Base-by-base conservation (phyloP, 139 green algal genomes). In the Picochlorum sp. region DNA sequence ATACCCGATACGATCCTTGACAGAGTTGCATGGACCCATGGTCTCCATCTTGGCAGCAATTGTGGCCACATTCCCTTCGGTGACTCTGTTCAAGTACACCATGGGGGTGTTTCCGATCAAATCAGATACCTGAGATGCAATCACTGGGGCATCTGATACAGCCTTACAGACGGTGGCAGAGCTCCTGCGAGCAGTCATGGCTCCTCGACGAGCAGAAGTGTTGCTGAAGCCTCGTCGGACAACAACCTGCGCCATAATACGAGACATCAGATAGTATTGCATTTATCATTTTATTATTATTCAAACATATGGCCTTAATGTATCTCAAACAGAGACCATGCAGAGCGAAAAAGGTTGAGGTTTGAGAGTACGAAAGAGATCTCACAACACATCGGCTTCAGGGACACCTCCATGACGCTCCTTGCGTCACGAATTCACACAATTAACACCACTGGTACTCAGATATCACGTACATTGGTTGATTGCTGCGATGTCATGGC, bases 51-150 rank as follows among this genome's bases (percentile, higher is more conserved):
- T 95, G 21, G 83, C 84, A 10, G 84, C 81, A 4, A 96, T 68
- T 45, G 77, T 85, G 14, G 69, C 86, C 5, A 49, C 62, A 20
- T 64, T 55, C 59, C 23, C 31, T 21, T 47, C 71, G 69, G 13
- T 66, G 1, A 90, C 70, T 10, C 71, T 71, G 66, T 83, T 88
- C 15, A 90, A 69, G 55, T 82, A 91, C 21, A 95, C 89, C 88
- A 98, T 95, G 8, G 92, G 92, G 3, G 92, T 98, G 71, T 90
- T 94, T 56, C 85, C 87, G 21, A 96, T 91, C 11, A 96, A 79
- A 67, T 89, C 71, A 20, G 84, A 87, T 0, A 92, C 79, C 68
- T 90, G 71, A 13, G 78, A 67, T 15, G 84, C 81, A 69, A 91
- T 88, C 62, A 82, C 83, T 38, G 83, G 34, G 34, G 34, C 34